Evolutionary conservation across 768 basidiomycete species (phyloP).

Genomic region (Boletus tomentosulus): DNA sequence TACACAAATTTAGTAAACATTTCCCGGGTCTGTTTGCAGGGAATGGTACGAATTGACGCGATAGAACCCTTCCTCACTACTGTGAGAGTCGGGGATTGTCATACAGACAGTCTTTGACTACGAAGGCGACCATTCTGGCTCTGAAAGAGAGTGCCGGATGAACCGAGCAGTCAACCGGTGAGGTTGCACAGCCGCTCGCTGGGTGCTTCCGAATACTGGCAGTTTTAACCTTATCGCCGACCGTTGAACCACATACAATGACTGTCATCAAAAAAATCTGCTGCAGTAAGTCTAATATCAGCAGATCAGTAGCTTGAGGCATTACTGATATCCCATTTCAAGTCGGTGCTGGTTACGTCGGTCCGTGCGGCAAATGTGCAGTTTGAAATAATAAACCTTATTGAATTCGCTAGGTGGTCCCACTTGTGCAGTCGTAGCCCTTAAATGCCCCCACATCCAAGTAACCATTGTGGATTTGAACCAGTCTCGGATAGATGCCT

Average conservation of each 20-base stretch:
- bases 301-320: not conserved
- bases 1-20: no score
- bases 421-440: conserved; percentile 91
- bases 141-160: no score
- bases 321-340: conserved; percentile 9
- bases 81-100: no score
- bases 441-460: conserved; percentile 86
- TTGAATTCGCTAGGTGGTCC: conserved; percentile 65
- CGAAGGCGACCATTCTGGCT: no score
- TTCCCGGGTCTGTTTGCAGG: no score
- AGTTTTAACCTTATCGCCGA: no score
- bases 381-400: conserved; percentile 11
- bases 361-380: conserved; percentile 39
- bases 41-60: no score
- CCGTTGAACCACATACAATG: conserved; percentile 8
- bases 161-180: no score
- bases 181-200: no score
- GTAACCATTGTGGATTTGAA: conserved; percentile 99
- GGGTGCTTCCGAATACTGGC: no score
- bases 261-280: conserved; percentile 75
- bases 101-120: no score
- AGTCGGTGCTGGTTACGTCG: conserved; percentile 94
- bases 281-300: conserved; percentile 62
- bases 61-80: no score
- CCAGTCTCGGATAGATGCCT: conserved; percentile 89